Base-by-base conservation (phyloP, 345 rosid species). In the Capsella bursapastoris region DNA sequence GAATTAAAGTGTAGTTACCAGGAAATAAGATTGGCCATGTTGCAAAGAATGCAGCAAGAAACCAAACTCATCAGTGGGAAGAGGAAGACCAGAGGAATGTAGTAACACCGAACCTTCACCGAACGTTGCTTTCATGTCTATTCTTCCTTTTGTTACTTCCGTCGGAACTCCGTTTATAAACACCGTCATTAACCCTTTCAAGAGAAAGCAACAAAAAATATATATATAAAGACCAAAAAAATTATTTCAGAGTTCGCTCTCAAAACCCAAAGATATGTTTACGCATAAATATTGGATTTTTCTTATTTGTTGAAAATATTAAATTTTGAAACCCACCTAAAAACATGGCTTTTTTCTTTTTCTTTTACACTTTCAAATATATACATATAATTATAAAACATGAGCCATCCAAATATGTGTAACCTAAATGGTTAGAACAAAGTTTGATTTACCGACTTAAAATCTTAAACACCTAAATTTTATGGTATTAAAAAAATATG, bases 11-110 rank as follows among this genome's bases (percentile, higher is more conserved):
- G 38, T 6, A 55, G 81, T 44, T 88, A 95, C 99, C 92, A 92
- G 89, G 83, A 88, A 94, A 82, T 94, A 94, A 86, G 93, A 79
- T 77, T 94, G 90, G 38, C 99, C 97, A 66, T 86, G 92, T 53
- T 87, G 89, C 82, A 95, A 87, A 78, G 82, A 78, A 52, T 91
- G 93, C 70, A 88, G 77, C 79, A 83, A 64, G 70, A 83, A 83
- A 57, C 99, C 97, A 75, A 77, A 90, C 53, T 87, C 97, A 74
- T 91, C 87, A 3, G 69, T 73, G 32, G 97, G 97, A 28, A 95
- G 55, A 10, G 87, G 90, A 48, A 89, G 68, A 3, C 99, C 99
- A 13, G 97, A 87, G 51, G 97, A 83, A 72, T 95, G 87, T 38
- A 95, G 80, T 82, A 95, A 72, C 29, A 84, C 44, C 15, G 81